phyloP scores from a whole-genome alignment of 495 filamentous ascomycete species.

The Daldinia concentrica region DNA sequence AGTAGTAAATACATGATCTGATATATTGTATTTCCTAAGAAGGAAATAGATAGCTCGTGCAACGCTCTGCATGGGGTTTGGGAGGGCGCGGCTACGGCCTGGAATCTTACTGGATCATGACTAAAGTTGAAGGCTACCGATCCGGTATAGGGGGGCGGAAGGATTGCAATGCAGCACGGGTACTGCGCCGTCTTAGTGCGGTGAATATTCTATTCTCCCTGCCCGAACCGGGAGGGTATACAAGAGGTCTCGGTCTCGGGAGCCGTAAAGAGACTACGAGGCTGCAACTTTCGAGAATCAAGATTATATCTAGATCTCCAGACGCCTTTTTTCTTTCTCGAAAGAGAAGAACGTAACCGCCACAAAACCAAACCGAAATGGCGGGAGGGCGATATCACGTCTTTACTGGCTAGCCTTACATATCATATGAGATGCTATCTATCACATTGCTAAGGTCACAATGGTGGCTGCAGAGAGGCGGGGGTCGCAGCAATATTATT shows the following conservation, averaged over 20 bases:
- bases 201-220: background rate
- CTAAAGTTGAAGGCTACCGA: background rate
- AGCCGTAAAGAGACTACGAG: background rate
- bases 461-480: constrained; percentile 33
- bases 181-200: constrained; percentile 27
- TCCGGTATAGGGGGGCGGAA: constrained; percentile 20
- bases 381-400: background rate
- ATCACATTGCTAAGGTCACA: constrained; percentile 26
- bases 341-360: background rate
- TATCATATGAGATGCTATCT: background rate
- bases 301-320: background rate
- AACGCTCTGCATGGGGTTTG: background rate
- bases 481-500: constrained; percentile 35
- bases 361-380: background rate
- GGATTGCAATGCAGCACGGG: constrained; percentile 11
- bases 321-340: background rate
- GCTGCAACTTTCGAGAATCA: background rate
- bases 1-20: constrained; percentile 26
- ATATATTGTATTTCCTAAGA: background rate
- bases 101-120: constrained; percentile 1
- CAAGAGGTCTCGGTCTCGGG: background rate
- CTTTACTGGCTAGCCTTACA: constrained; percentile 10
- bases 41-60: background rate
- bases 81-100: constrained; percentile 1
- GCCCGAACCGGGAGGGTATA: constrained; percentile 11